A percentile compares a stretch with the other conserved stretches of the same genome.
These are phyloP conservation scores for Monosporozyma aerobia DNA, from an alignment of 805 yeast species.

Conservation along the genomic window DNA sequence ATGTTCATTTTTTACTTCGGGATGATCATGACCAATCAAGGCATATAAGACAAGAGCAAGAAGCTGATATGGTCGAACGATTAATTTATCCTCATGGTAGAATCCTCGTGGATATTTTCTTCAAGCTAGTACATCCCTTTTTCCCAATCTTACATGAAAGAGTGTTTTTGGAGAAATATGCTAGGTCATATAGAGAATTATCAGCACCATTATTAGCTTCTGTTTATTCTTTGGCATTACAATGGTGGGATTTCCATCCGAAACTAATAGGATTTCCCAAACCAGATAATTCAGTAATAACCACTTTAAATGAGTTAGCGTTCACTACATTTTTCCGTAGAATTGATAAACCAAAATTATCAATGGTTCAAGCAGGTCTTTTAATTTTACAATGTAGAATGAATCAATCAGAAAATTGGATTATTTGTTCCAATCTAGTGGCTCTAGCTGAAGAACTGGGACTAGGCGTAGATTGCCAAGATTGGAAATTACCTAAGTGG, in stretches of 20 bases:
- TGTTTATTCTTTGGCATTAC: conserved; percentile 78
- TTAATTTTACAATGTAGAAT: conserved; percentile 53
- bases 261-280: conserved; percentile 64
- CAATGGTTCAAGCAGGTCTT: conserved; percentile 87
- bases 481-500: conserved; percentile 93
- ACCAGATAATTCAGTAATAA: conserved; percentile 49
- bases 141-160: conserved; percentile 87
- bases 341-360: conserved; percentile 76
- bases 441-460: conserved; percentile 87
- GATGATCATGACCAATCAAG: conserved; percentile 72
- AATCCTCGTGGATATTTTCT: conserved; percentile 67
- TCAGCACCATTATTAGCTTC: conserved; percentile 88
- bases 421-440: conserved; percentile 75
- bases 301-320: conserved; percentile 60
- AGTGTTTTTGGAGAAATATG: conserved; percentile 83
- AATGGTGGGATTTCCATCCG: conserved; percentile 82
- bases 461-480: conserved; percentile 78
- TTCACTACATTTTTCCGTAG: conserved; percentile 58
- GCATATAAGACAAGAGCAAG: conserved; percentile 59
- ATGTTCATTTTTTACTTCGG: conserved; percentile 65
- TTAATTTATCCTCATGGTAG: conserved; percentile 91
- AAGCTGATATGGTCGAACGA: conserved; percentile 75
- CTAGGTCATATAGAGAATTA: conserved; percentile 84
- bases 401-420: conserved; percentile 69
- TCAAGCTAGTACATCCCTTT: conserved; percentile 79